These are phyloP conservation scores for Syzygium oleosum DNA, from an alignment of 345 rosid genomes.

Conservation along the genomic window DNA sequence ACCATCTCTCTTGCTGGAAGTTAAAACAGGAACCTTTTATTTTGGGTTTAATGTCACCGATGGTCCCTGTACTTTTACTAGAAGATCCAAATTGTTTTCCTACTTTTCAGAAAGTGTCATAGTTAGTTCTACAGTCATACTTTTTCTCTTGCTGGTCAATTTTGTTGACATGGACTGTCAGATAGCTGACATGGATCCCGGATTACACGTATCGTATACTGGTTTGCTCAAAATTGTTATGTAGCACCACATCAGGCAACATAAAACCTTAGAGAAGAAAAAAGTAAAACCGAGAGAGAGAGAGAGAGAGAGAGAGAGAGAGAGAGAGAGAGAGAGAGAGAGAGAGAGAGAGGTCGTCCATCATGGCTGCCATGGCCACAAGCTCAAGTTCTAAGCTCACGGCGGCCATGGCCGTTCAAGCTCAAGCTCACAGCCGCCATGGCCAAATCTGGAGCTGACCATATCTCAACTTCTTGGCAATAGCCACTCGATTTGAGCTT, in stretches of 20 bases:
- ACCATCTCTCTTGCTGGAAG: neutral
- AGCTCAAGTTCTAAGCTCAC: neutral
- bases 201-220: neutral
- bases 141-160: neutral
- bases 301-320: neutral
- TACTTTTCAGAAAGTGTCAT: neutral
- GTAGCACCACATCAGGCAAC: neutral
- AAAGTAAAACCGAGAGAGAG: neutral
- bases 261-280: neutral
- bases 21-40: neutral
- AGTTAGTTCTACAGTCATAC: neutral
- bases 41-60: neutral
- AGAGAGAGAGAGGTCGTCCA: neutral
- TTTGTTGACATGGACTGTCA: neutral
- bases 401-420: too few species aligned
- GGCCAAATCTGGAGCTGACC: neutral
- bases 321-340: neutral
- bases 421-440: too few species aligned
- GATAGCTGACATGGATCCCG: neutral
- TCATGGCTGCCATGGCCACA: neutral
- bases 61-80: neutral
- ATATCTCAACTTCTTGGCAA: neutral
- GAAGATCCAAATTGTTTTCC: neutral
- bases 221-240: neutral
- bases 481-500: neutral